phyloP scores from a whole-genome alignment of 306 rosid species.

The Malus domestica region DNA sequence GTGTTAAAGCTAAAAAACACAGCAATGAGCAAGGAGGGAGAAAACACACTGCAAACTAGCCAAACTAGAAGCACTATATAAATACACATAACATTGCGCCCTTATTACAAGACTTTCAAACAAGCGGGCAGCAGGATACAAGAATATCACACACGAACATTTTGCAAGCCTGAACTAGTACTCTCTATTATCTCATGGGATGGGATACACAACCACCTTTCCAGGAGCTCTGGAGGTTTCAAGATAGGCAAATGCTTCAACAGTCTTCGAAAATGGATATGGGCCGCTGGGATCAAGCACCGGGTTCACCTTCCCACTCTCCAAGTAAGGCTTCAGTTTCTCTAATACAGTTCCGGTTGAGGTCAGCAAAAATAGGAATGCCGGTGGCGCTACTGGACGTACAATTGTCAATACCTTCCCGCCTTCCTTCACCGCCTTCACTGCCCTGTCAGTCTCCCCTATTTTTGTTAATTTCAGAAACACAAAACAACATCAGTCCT shows the following conservation, averaged over 20 bases:
- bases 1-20: background rate
- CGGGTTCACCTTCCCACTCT: conserved; percentile 65
- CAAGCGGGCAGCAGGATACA: background rate
- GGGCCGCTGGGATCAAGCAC: conserved; percentile 57
- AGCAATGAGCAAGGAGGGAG: background rate
- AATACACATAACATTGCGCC: conserved; percentile 2
- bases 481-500: background rate
- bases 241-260: conserved; percentile 50
- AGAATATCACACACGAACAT: background rate
- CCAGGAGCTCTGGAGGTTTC: conserved; percentile 53
- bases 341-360: conserved; percentile 35
- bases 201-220: conserved; percentile 52
- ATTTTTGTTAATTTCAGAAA: background rate
- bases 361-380: background rate
- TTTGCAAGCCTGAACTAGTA: background rate
- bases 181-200: conserved; percentile 24
- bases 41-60: background rate
- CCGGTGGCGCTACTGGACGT: background rate
- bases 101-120: background rate
- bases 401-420: background rate
- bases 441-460: background rate
- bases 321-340: conserved; percentile 50
- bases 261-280: conserved; percentile 44
- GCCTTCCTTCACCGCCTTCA: background rate
- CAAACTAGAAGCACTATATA: background rate